phyloP scores from a whole-genome alignment of 208 protist species.

The Crithidia bombi region DNA sequence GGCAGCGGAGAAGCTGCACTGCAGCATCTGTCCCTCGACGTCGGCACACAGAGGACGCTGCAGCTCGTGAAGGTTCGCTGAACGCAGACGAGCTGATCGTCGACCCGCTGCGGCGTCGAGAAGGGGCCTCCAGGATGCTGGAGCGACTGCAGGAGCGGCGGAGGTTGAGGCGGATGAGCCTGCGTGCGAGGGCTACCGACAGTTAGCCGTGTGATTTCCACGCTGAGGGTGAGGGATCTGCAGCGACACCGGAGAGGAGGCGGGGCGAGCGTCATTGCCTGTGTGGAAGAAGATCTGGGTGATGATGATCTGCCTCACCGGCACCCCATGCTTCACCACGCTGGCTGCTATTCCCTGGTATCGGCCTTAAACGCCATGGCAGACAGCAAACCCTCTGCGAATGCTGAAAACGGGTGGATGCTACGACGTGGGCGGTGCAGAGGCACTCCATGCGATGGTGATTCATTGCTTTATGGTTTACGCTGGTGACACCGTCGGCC shows the following conservation, averaged over 20 bases:
- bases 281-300: slow-evolving; percentile 45
- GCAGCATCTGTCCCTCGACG: neutral
- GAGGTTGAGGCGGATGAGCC: neutral
- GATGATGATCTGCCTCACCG: slow-evolving; percentile 42
- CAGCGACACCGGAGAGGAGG: slow-evolving; percentile 4
- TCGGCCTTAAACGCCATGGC: slow-evolving; percentile 45
- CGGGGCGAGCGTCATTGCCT: slow-evolving; percentile 24
- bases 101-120: neutral
- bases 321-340: slow-evolving; percentile 39
- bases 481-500: slow-evolving; percentile 38
- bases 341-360: slow-evolving; percentile 50
- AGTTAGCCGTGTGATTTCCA: neutral
- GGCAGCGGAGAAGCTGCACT: slow-evolving; percentile 12
- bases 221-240: neutral
- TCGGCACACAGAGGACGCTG: neutral
- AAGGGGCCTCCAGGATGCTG: neutral
- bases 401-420: neutral
- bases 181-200: neutral
- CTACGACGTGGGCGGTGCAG: slow-evolving; percentile 31
- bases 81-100: neutral
- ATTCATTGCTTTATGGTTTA: slow-evolving; percentile 48
- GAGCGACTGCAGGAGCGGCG: neutral
- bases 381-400: slow-evolving; percentile 1
- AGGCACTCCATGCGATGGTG: slow-evolving; percentile 44
- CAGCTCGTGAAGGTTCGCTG: neutral